phyloP scores from a whole-genome alignment of 2,329 filamentous ascomycete genomes.

The Cadophora malorum region DNA sequence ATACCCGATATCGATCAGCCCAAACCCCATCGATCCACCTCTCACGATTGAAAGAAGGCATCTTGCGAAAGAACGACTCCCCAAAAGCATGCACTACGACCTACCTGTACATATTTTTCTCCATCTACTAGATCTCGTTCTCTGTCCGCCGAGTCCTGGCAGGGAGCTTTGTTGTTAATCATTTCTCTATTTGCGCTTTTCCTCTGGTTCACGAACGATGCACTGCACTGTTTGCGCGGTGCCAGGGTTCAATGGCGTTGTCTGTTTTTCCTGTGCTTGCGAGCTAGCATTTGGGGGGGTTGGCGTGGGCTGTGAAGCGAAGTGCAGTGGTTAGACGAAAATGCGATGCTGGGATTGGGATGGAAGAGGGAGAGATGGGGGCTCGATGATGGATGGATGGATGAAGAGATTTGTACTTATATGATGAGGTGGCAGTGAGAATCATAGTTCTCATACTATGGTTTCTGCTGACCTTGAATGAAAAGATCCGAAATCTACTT shows the following conservation, averaged over 20 bases:
- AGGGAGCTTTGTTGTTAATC: slow-evolving; percentile 20
- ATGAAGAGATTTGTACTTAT: slow-evolving; percentile 21
- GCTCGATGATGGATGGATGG: not conserved
- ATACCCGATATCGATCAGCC: not conserved
- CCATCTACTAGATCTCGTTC: slow-evolving; percentile 11
- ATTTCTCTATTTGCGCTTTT: slow-evolving; percentile 7
- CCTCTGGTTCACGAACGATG: slow-evolving; percentile 14
- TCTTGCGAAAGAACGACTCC: slow-evolving; percentile 8
- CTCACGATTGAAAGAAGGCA: slow-evolving; percentile 6
- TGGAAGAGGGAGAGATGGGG: not conserved
- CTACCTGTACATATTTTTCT: slow-evolving; percentile 19
- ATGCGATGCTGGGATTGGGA: not conserved
- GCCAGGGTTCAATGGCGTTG: slow-evolving; percentile 20
- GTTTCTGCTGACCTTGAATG: slow-evolving; percentile 15
- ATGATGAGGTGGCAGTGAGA: slow-evolving; percentile 16
- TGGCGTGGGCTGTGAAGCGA: not conserved
- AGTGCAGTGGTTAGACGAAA: not conserved
- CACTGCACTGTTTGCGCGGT: slow-evolving; percentile 1
- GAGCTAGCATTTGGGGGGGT: slow-evolving; percentile 11
- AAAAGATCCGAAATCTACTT: slow-evolving; percentile 12
- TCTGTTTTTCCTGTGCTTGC: slow-evolving; percentile 5
- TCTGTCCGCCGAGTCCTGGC: not conserved
- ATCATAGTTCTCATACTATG: not conserved
- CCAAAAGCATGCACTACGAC: not conserved
- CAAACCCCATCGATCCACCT: not conserved